These are phyloP conservation scores for Scleroderma citrinum DNA, from an alignment of 768 basidiomycete species.

Conservation along the genomic window DNA sequence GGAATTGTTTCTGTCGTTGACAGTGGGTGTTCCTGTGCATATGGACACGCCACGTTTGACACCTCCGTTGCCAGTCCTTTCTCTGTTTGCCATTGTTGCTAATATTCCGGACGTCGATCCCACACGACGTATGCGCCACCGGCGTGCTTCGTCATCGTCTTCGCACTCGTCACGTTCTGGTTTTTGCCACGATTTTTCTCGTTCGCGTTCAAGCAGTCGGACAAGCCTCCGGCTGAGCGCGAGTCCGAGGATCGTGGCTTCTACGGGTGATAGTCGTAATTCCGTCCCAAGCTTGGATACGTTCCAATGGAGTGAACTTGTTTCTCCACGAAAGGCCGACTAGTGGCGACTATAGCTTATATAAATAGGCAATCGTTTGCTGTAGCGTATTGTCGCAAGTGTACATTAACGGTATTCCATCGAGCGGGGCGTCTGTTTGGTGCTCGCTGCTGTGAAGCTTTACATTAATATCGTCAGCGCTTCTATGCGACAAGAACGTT, in stretches of 20 bases:
- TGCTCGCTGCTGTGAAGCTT: no score
- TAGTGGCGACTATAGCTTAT: not conserved
- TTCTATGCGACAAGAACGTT: no score
- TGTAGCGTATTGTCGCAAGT: no score
- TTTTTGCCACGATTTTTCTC: conserved; percentile 29
- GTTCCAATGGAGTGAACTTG: conserved; percentile 30
- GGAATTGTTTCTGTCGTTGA: conserved; percentile 84
- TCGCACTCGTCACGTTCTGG: conserved; percentile 46
- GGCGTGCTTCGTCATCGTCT: conserved; percentile 70
- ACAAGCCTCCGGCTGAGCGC: conserved; percentile 31
- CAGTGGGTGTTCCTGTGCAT: conserved; percentile 40
- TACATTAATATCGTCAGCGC: no score
- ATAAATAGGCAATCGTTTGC: not conserved
- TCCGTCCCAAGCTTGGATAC: conserved; percentile 27
- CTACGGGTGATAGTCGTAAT: conserved; percentile 24
- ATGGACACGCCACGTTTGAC: not conserved
- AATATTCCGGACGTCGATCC: conserved; percentile 74
- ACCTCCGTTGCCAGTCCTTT: conserved; percentile 48
- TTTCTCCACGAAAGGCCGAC: conserved; percentile 23
- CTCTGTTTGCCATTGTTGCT: conserved; percentile 70
- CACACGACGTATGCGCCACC: conserved; percentile 70
- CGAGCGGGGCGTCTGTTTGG: no score
- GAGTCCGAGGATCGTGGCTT: conserved; percentile 29
- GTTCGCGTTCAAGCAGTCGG: conserved; percentile 40
- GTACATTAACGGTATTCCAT: no score